Base-by-base conservation (phyloP, 2,329 filamentous ascomycete species). In the Torrubiella hemipterigena region DNA sequence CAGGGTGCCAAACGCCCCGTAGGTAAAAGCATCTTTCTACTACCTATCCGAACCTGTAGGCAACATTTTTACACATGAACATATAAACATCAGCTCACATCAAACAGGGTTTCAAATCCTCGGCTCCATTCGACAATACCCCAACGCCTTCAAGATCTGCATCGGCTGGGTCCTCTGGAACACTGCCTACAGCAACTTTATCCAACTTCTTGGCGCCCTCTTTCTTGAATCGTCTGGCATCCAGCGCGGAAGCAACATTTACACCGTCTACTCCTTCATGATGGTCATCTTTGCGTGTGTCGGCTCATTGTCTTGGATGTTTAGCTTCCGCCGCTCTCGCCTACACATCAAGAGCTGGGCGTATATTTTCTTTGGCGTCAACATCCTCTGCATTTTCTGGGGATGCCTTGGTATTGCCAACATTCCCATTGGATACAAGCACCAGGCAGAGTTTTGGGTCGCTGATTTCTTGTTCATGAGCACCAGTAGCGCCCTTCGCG, bases 121-220 rank as follows among this genome's bases (percentile, higher is more conserved):
- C n/a, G 24, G 32, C 13, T 42, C 38, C n/a, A 32, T 40, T 13
- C 36, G 38, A 13, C 34, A 22, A 7, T 42, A 42, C 26, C 40
- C 40, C 4, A 42, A 42, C 16, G 40, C 40, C 18, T 42, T 42
- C 32, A 42, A 42, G 34, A 34, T 42, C 17, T 42, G 40, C 31
- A 29, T 37, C 7, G 40, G 38, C 11, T 42, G 40, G 40, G 36
- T 42, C 16, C 32, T 42, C 3, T 42, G 40, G 40, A 40, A 42
- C 21, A 42, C 40, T 2, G 40, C 26, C 5, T 40, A 42, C 32
- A 37, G 36, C 33, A 42, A 38, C 29, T 42, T 42, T 10, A 19
- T 40, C 5, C 30, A 31, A 5, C 36, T 42, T 7, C 24, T 42
- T 17, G 28, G 34, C 11, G 38, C 40, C 6, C 38, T 42, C 8